Evolutionary conservation across 2,329 filamentous ascomycete genomes (phyloP).

Genomic region (Trichoderma semiorbis): DNA sequence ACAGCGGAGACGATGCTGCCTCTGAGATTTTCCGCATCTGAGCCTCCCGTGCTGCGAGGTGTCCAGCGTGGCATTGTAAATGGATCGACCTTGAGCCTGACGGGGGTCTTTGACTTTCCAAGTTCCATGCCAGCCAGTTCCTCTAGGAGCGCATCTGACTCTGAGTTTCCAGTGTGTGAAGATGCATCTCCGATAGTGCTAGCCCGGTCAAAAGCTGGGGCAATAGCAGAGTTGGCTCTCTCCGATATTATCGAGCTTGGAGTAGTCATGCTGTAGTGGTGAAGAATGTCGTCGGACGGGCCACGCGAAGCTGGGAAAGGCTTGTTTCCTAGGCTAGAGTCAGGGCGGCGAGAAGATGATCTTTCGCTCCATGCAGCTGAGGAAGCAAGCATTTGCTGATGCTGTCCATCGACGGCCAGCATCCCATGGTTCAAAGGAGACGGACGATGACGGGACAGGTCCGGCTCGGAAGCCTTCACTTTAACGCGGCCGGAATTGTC

Average conservation of each 20-base stretch:
- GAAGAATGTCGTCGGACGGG: background rate
- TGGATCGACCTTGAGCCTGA: constrained; percentile 47
- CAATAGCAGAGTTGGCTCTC: background rate
- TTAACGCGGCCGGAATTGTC: constrained; percentile 12
- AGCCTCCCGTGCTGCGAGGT: constrained; percentile 28
- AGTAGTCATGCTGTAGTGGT: background rate
- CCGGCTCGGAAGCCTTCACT: constrained; percentile 7
- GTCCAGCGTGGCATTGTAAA: constrained; percentile 50
- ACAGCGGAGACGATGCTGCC: constrained; percentile 52
- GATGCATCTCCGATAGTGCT: constrained; percentile 11
- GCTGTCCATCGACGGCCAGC: background rate
- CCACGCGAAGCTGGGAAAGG: background rate
- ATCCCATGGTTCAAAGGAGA: background rate
- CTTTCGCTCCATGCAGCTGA: constrained; percentile 5
- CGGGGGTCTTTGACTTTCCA: background rate
- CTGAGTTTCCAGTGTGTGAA: background rate
- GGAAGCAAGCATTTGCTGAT: background rate
- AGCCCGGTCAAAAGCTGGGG: background rate
- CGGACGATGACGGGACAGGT: background rate
- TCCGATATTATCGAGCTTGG: constrained; percentile 1
- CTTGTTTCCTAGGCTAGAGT: constrained; percentile 4
- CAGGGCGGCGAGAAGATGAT: constrained; percentile 4
- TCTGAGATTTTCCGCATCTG: constrained; percentile 21
- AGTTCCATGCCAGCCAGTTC: constrained; percentile 3
- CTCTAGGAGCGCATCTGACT: constrained; percentile 8